Conservation (phyloP, 176 grass and related monocot genomes). For the Poa annua region DNA sequence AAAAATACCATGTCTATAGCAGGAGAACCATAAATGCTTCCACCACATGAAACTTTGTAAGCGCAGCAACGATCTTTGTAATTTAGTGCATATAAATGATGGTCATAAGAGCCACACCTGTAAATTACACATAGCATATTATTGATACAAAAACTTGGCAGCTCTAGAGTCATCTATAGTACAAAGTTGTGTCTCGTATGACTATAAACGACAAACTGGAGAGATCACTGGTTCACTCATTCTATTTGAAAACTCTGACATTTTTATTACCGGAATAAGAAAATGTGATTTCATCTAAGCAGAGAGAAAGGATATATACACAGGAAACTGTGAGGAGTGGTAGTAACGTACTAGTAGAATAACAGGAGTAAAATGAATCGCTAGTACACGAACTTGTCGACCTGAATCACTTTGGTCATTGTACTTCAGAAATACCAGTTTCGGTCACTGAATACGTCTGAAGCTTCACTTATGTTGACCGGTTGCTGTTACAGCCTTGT, state of each 20-base stretch:
- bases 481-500: too few species aligned
- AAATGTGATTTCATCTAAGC: conserved; percentile 22
- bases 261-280: neutral
- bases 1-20: conserved; percentile 63
- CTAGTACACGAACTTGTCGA: too few species aligned
- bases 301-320: neutral
- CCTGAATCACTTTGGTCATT: too few species aligned
- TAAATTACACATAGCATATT: conserved; percentile 6
- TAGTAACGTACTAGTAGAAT: conserved; percentile 16
- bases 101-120: conserved; percentile 96
- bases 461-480: too few species aligned
- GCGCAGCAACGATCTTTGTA: conserved; percentile 65
- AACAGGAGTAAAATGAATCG: too few species aligned
- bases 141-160: conserved; percentile 33
- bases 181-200: conserved; percentile 4
- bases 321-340: neutral
- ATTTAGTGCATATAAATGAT: conserved; percentile 83
- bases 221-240: conserved; percentile 26
- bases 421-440: too few species aligned
- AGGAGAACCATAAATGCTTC: conserved; percentile 96
- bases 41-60: conserved; percentile 89
- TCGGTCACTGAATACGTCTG: too few species aligned
- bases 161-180: neutral
- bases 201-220: conserved; percentile 18
- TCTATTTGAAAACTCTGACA: conserved; percentile 8